Base-by-base conservation (phyloP, 345 rosid genomes). In the Boechera retrofracta region DNA sequence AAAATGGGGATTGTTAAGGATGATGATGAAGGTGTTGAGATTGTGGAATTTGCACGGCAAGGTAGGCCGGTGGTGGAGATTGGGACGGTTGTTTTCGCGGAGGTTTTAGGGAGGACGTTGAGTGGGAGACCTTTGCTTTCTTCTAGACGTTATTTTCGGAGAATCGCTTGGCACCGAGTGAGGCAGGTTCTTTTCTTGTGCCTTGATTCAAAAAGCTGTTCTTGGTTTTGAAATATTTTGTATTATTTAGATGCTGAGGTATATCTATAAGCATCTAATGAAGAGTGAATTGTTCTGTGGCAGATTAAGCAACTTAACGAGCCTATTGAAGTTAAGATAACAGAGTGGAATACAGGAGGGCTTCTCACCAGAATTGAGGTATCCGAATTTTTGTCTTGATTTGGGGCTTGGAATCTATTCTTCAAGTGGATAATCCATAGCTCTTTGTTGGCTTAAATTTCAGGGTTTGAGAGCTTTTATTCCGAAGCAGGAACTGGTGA, bases 121-220 rank as follows among this genome's bases (percentile, higher is more conserved):
- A 90, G 97, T 56, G 98, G 98, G 12, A 80, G 97, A 28, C 97
- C 97, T 9, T 69, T 94, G 90, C 92, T 94, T 75, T 94, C 98
- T 11, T 85, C 88, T 2, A 85, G 98, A 78, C 78, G 91, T 6
- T 64, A 88, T 3, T 88, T 92, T 39, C 81, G 92, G 63, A 83
- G 84, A 76, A 79, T 88, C 48, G 89, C 98, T 61, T 94, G 98
- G 97, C 92, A 88, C 53, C 96, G 97, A 83, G 89, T 88, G 91
- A 94, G 97, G 98, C 98, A 91, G 97, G 97, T 94, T 87, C 87
- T 88, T 81, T 77, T 88, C 94, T 91, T 77, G 29, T 81, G 18
- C 59, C 33, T 39, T 62, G 35, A 24, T 66, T 77, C 2, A 38
- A 6, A 12, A 5, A 18, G 13, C 16, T 56, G 74, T 67, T 78